Base-by-base conservation (phyloP, 2,329 filamentous ascomycete species). In the Fusarium sp. region DNA sequence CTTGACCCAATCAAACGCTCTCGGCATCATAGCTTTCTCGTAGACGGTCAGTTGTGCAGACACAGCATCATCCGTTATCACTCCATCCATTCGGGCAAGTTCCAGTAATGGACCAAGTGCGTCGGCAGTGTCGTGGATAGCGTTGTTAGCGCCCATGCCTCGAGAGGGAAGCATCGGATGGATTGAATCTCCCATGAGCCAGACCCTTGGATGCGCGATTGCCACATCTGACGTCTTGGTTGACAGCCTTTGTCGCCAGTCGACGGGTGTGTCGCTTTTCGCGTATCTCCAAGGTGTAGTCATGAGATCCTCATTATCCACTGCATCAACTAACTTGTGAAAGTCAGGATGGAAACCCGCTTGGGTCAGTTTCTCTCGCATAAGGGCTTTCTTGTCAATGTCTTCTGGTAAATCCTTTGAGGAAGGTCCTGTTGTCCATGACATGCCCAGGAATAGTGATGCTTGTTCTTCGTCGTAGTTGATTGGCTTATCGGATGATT, bases 211-310 rank as follows among this genome's bases (percentile, higher is more conserved):
- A 1, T 57, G 28, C 0, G 50, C 50, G 2, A 31, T 45, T 0
- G 0, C 14, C 2, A 11, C 9, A 2, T 56, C 3, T 0, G 4
- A 2, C 0, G 2, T n/a, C 12, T 30, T 28, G 5, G 12, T 4
- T 0, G 56, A 4, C 2, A 44, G 12, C 0, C 3, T 7, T 2
- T 39, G n/a, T 21, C 56, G 45, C 56, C 50, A 59, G 2, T 56
- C 2, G 2, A 59, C 1, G 1, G 56, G 41, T 0, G 50, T 58
- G 0, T 58, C 23, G 4, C 18, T 56, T 0, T 39, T 45, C 0
- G 50, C 50, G 1, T 56, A 56, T 18, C 50, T 3, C 50, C 50
- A 58, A 0, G 50, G 50, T 2, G 50, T 58, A 0, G 30, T 58
- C 30, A 56, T 44, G 16, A 56, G 34, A 4, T 41, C 56, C 1